phyloP scores from a whole-genome alignment of 2,329 filamentous ascomycete genomes.

The Ophiostoma populinum region DNA sequence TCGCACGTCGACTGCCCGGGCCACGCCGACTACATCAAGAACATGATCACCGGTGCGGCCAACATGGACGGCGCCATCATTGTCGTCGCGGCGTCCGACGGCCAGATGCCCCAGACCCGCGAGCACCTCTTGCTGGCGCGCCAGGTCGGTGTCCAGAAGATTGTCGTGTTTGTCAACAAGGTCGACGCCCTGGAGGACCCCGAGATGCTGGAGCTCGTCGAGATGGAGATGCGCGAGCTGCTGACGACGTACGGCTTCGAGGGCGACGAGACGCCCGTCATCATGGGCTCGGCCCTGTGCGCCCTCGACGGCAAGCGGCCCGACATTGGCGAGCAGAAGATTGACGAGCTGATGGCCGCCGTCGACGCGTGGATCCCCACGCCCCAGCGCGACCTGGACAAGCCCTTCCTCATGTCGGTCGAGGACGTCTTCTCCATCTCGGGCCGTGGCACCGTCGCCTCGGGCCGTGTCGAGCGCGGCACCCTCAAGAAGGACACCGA shows the following conservation, averaged over 20 bases:
- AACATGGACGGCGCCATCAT: conserved; percentile 99
- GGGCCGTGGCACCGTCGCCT: conserved; percentile 91
- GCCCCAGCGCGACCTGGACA: conserved; percentile 81
- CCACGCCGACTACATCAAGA: conserved; percentile 99
- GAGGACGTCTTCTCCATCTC: conserved; percentile 85
- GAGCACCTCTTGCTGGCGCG: conserved; percentile 96
- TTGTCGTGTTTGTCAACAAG: conserved; percentile 99
- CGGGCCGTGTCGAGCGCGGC: conserved; percentile 94
- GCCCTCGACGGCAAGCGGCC: conserved; percentile 73
- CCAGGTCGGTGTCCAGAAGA: conserved; percentile 94
- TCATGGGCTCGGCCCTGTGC: conserved; percentile 93
- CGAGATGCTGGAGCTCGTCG: conserved; percentile 99
- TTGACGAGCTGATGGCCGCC: conserved; percentile 77
- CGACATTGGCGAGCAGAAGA: conserved; percentile 75
- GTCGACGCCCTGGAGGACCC: conserved; percentile 92
- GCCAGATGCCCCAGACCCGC: conserved; percentile 98
- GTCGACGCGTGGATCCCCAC: conserved; percentile 96
- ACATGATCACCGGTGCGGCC: conserved; percentile 99
- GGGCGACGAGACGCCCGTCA: conserved; percentile 91
- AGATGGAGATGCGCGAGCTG: conserved; percentile 99
- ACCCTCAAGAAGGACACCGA: conserved; percentile 84
- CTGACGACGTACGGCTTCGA: conserved; percentile 88
- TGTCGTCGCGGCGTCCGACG: conserved; percentile 93
- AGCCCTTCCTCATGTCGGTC: conserved; percentile 98
- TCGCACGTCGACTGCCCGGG: conserved; percentile 99